These are phyloP conservation scores for Mycena venus DNA, from an alignment of 768 basidiomycete species.

Conservation along the genomic window DNA sequence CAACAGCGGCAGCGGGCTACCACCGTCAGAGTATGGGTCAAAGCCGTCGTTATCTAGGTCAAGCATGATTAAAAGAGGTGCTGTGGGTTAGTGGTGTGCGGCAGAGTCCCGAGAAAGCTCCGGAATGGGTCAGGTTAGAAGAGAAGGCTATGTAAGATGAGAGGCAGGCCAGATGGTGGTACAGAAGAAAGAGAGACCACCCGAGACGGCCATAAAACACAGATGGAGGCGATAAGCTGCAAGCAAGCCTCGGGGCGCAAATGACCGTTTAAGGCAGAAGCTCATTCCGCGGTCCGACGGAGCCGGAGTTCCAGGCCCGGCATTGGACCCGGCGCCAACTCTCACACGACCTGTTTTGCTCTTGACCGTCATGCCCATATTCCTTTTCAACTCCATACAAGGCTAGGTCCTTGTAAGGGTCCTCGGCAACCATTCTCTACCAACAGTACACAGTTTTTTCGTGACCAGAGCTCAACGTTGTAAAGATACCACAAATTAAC, in stretches of 20 bases:
- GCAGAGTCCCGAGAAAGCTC: not conserved
- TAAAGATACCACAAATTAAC: too few relatives aligned
- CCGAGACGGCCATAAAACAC: slow-evolving; percentile 15
- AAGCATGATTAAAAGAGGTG: slow-evolving; percentile 24
- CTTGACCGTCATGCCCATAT: too few relatives aligned
- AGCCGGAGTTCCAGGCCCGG: too few relatives aligned
- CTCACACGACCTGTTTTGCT: too few relatives aligned
- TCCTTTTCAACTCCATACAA: too few relatives aligned
- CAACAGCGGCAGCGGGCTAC: not conserved
- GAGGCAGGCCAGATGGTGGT: not conserved
- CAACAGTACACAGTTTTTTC: too few relatives aligned
- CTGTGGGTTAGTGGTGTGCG: not conserved
- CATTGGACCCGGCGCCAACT: too few relatives aligned
- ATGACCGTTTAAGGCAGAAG: not conserved
- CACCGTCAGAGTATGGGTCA: slow-evolving; percentile 29
- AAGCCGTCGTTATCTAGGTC: slow-evolving; percentile 33
- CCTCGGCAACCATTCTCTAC: too few relatives aligned
- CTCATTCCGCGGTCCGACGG: not conserved
- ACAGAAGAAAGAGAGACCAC: not conserved
- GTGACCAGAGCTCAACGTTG: too few relatives aligned
- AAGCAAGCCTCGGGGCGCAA: not conserved
- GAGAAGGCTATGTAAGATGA: not conserved
- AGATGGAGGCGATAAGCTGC: slow-evolving; percentile 25
- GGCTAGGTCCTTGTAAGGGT: too few relatives aligned
- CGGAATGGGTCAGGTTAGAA: too few relatives aligned